phyloP scores from a whole-genome alignment of 2,329 filamentous ascomycete genomes.

The Xylaria sp. region DNA sequence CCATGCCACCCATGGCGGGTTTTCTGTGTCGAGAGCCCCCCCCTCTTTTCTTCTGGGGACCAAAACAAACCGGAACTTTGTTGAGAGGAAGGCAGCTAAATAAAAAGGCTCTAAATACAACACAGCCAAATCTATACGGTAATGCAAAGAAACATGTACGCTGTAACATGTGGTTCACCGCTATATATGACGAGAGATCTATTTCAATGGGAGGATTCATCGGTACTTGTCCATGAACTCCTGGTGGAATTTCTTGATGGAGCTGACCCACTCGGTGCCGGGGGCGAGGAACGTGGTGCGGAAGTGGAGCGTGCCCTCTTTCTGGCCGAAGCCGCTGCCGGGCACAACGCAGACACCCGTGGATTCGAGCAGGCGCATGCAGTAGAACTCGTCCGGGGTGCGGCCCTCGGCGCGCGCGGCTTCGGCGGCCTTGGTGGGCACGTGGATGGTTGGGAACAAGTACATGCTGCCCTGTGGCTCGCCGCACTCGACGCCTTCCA shows the following conservation, averaged over 20 bases:
- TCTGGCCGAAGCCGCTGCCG: conserved; percentile 93
- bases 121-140: neutral
- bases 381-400: conserved; percentile 92
- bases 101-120: neutral
- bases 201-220: conserved; percentile 44
- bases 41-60: neutral
- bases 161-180: neutral
- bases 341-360: conserved; percentile 96
- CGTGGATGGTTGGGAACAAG: conserved; percentile 92
- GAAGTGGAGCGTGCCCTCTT: conserved; percentile 91
- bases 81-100: neutral
- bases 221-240: conserved; percentile 88
- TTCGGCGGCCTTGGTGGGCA: conserved; percentile 79
- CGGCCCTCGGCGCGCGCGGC: conserved; percentile 80
- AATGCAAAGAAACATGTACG: conserved; percentile 5
- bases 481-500: conserved; percentile 95
- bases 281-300: conserved; percentile 96
- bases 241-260: conserved; percentile 89
- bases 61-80: neutral
- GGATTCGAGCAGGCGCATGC: conserved; percentile 86
- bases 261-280: conserved; percentile 91
- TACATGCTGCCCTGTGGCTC: conserved; percentile 97
- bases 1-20: conserved; percentile 4
- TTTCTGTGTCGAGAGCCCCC: neutral
- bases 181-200: neutral